Evolutionary conservation across 192 early-diverging fungal species (phyloP).

Genomic region (Linnemannia hyalina): DNA sequence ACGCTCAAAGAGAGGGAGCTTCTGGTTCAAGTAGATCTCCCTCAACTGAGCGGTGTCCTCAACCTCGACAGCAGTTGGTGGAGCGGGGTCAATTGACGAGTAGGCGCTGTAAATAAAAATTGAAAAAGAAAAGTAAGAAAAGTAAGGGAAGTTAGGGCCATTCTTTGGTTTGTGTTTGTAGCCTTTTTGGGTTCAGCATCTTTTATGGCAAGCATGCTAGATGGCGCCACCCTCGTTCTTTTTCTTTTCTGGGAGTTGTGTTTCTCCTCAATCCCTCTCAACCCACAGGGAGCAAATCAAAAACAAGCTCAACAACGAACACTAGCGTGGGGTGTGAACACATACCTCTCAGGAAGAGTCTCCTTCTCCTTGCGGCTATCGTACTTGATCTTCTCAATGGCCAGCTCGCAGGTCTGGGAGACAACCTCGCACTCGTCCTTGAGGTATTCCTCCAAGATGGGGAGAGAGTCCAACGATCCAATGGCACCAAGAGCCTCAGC

Average conservation of each 20-base stretch:
- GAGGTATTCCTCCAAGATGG: constrained; percentile 81
- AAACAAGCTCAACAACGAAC: background rate
- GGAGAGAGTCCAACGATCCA: constrained; percentile 74
- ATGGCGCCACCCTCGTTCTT: background rate
- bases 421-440: constrained; percentile 79
- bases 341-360: constrained; percentile 52
- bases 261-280: background rate
- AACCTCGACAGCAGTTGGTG: constrained; percentile 71
- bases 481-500: constrained; percentile 97
- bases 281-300: background rate
- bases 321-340: background rate
- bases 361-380: constrained; percentile 72
- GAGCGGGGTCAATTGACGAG: constrained; percentile 93
- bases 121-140: background rate
- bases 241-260: background rate
- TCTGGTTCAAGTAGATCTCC: constrained; percentile 73
- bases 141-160: background rate
- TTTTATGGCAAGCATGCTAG: constrained; percentile 4
- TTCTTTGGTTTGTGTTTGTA: constrained; percentile 6
- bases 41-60: constrained; percentile 77
- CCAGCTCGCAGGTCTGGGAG: constrained; percentile 91
- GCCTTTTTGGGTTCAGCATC: background rate
- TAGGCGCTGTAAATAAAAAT: constrained; percentile 64
- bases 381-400: constrained; percentile 87
- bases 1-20: constrained; percentile 86